Evolutionary conservation across 257 asterid species (phyloP), one percentile per base, ranked within the genome.

Genomic region (Buddleja alternifolia): DNA sequence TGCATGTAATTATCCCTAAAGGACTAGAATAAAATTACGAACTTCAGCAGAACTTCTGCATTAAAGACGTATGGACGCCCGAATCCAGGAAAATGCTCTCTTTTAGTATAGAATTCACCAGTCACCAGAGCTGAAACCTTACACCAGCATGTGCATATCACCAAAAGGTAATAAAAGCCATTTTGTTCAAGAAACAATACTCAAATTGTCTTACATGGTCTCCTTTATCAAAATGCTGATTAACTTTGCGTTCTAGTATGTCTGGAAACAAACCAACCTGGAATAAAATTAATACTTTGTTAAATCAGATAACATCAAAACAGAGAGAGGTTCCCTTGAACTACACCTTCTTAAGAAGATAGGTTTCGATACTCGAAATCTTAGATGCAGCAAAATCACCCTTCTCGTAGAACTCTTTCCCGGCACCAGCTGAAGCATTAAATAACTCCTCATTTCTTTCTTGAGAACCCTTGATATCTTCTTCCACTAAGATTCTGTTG

Each of bases 121-220:
- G 99, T 94, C 80, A 94, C 92, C 92, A 91, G 24, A 65, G 99
- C 96, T 85, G 99, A 94, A 86, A 94, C 90, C 99, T 93, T 88
- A 73, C 85, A 78, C 78, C 84, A 85, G 44, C 78, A 79, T 63
- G 60, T 23, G 60, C 55, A 81, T 60, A 80, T 88, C 84, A 85
- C 76, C 77, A 74, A 56, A 75, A 60, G 71, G 75, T 62, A 65
- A 74, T 6, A 68, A 65, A 70, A 64, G 67, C 63, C 48, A 51
- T 36, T 73, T 69, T 59, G 36, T 61, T 63, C 74, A 69, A 29
- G 73, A 57, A 80, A 76, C 69, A 59, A 53, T 19, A 74, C 24
- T 66, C 44, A 45, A 62, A 25, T 8, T 25, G 16, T 67, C 90
- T 90, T 85, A 90, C 97, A 47, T 85, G 77, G 81, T 94, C 99